Base-by-base conservation (phyloP, 2,329 filamentous ascomycete genomes). In the Lasiodiplodia hormozganensis region DNA sequence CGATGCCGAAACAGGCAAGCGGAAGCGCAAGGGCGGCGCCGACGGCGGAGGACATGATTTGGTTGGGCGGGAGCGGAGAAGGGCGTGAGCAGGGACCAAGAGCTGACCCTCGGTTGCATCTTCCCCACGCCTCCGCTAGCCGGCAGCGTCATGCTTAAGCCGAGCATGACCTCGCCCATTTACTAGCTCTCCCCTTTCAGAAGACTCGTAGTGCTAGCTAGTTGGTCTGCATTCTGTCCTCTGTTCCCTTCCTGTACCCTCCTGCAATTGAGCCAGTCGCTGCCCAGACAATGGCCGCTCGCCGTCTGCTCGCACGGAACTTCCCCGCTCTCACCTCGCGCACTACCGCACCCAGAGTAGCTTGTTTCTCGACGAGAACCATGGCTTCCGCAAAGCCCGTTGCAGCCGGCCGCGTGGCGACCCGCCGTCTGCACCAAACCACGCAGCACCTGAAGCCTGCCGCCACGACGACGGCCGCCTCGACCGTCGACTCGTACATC, bases 401-500 rank as follows among this genome's bases (percentile, higher is more conserved):
- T 28, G 60, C 25, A 28, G 10, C 16, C 18, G 18, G 28, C 18
- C 40, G 58, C 58, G 40, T 78, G 25, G 82, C 82, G 49, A 76
- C 79, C 28, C 75, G 83, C 69, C 79, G 82, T 70, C 77, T 89
- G 51, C 86, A 89, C 76, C 85, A 84, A 64, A 88, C 87, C 6
- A 82, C 84, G 10, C 79, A 81, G 68, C 86, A 87, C 68, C 78
- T 87, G 47, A 78, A 77, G 71, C 78, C 81, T 69, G 82, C 82
- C 60, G 80, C 84, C 66, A 84, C 85, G 16, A 83, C 84, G 51
- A 82, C 83, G 49, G 83, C 84, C 62, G 80, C 82, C 62, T 79
- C 79, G 6, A 83, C 84, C n/a, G 78, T 85, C 51, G 81, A 84
- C 65, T 81, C 84, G 69, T 95, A 90, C 79, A 91, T 90, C 31